Percentiles rank a stretch among this genome's conserved stretches.
Conservation (phyloP, 441 rosid genomes). For the Aquilaria agallochum region DNA sequence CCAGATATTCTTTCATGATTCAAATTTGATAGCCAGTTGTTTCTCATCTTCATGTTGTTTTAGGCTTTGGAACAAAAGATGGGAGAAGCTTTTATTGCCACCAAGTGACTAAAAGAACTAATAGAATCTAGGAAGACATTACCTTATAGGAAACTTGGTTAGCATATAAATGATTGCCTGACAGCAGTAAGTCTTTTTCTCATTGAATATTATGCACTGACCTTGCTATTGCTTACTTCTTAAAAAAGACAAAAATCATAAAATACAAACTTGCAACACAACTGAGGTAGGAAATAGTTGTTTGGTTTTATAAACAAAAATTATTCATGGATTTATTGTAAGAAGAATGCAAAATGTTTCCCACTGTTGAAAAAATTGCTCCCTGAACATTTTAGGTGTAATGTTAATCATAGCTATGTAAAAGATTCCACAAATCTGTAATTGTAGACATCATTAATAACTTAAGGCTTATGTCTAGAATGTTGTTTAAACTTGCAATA, state of each 20-base stretch:
- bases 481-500: too few species aligned
- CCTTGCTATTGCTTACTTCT: conserved; percentile 17
- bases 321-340: too few species aligned
- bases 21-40: background rate
- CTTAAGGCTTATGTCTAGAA: too few species aligned
- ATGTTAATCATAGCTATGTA: too few species aligned
- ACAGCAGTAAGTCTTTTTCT: background rate
- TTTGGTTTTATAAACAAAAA: background rate
- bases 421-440: too few species aligned
- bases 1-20: conserved; percentile 6
- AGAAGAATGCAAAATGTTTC: too few species aligned
- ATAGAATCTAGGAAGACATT: conserved; percentile 47
- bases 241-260: conserved; percentile 33
- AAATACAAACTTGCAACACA: conserved; percentile 49
- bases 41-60: conserved; percentile 1
- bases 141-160: conserved; percentile 35
- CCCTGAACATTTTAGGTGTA: too few species aligned
- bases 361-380: too few species aligned
- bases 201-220: conserved; percentile 11
- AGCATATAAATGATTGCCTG: conserved; percentile 11
- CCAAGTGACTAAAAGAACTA: conserved; percentile 49
- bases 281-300: background rate
- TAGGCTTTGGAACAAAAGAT: conserved; percentile 80
- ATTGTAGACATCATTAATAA: too few species aligned
- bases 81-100: conserved; percentile 58